phyloP scores from a whole-genome alignment of 257 asterid species.

The Buddleja alternifolia region DNA sequence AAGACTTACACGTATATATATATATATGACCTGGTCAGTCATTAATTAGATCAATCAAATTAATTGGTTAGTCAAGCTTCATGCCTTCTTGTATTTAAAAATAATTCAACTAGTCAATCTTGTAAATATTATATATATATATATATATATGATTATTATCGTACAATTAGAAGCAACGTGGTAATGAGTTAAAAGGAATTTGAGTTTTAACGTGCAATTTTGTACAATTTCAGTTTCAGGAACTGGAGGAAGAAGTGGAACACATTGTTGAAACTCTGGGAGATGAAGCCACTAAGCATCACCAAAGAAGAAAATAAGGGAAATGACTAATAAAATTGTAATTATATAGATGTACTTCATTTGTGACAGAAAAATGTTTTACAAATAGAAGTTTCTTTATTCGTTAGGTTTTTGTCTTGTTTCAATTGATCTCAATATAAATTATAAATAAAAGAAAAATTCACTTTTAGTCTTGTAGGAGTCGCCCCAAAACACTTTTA shows the following conservation, averaged over 20 bases:
- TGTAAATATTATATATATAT: too few species aligned
- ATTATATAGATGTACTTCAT: too few species aligned
- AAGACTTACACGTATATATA: not conserved
- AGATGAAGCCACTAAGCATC: slow-evolving; percentile 3
- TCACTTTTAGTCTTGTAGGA: too few species aligned
- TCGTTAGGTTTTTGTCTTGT: not conserved
- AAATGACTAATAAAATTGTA: not conserved
- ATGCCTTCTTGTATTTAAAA: not conserved
- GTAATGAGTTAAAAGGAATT: not conserved
- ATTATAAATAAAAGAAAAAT: too few species aligned
- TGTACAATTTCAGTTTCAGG: slow-evolving; percentile 45
- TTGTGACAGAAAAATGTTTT: not conserved
- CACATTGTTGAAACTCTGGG: slow-evolving; percentile 31
- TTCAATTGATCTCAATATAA: not conserved
- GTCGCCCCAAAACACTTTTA: too few species aligned
- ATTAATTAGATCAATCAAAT: not conserved
- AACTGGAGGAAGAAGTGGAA: slow-evolving; percentile 46
- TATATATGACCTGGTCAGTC: slow-evolving; percentile 15
- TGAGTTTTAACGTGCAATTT: not conserved
- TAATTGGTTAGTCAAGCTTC: not conserved
- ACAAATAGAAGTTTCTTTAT: not conserved
- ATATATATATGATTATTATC: too few species aligned
- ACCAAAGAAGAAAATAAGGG: not conserved
- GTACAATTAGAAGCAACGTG: too few species aligned
- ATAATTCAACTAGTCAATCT: slow-evolving; percentile 10